Percentiles rank a stretch among this genome's conserved stretches.
Conservation (phyloP, 441 rosid species). For the Populus hybrid region DNA sequence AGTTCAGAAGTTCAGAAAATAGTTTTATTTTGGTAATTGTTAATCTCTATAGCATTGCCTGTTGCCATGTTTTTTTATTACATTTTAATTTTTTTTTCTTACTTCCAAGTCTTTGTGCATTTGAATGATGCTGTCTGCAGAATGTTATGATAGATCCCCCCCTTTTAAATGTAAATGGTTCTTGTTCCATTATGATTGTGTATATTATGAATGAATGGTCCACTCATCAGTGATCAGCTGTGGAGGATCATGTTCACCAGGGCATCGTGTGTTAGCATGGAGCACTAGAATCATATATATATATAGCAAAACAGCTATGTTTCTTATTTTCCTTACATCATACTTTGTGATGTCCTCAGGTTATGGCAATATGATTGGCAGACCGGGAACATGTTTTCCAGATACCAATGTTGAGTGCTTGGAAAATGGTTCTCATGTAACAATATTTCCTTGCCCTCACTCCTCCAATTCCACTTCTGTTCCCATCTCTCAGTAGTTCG, state of each 20-base stretch:
- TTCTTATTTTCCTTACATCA: slow-evolving; percentile 14
- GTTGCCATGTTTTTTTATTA: no score
- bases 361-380: slow-evolving; percentile 38
- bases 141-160: neutral
- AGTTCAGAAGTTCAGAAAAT: no score
- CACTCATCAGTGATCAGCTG: neutral
- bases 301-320: neutral
- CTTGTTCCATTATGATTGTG: neutral
- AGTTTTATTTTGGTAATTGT: no score
- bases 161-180: neutral
- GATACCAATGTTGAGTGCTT: slow-evolving; percentile 31
- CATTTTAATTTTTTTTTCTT: no score
- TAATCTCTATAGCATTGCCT: no score
- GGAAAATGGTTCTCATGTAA: slow-evolving; percentile 42
- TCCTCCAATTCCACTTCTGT: slow-evolving; percentile 12
- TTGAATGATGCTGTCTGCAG: neutral
- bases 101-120: no score
- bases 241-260: neutral
- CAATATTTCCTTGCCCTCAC: slow-evolving; percentile 24
- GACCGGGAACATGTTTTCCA: slow-evolving; percentile 32
- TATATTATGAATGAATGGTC: neutral
- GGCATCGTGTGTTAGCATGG: slow-evolving; percentile 2
- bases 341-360: slow-evolving; percentile 29
- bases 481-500: slow-evolving; percentile 4
- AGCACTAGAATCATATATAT: neutral